Evolutionary conservation across 1,284 basidiomycete species (phyloP), one percentile per base, ranked within the genome.

Genomic region (Spongiforma sp.): DNA sequence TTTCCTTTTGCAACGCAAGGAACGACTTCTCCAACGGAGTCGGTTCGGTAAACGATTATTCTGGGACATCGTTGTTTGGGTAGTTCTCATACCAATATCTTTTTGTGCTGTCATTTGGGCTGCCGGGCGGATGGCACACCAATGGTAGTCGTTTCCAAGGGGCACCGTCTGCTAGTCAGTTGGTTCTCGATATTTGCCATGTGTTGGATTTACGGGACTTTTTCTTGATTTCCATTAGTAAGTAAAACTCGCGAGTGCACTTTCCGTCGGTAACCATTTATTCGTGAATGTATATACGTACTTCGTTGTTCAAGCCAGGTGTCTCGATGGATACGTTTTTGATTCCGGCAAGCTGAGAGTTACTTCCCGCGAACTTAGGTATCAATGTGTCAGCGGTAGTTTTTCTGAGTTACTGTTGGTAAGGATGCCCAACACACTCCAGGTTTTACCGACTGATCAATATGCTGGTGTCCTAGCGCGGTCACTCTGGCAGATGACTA

Each of bases 61-160:
- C 2, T 93, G 90, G 89, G 91, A 94, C 75, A 71, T 91, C 11
- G 85, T 85, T 7, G 86, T 90, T 21, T 93, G 91, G 89, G 71
- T 86, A 21, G 68, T 89, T 24, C 75, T 91, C 24, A 66, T 88
- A 12, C 87, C 87, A 1, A 74, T 85, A 4, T 83, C 86, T 43
- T 78, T 75, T 6, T 83, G 81, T 21, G 86, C 86, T 11, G 75
- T 83, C 12, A 81, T 83, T 21, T 90, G 87, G 81, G 82, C 81
- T 7, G 78, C 76, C 19, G 89, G 88, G 3, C 82, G 81, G 41
- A 66, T 85, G 65, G 69, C 69, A 32, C 78, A 74, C 55, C 75
- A 68, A 69, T 86, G 83, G 82, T 84, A 78, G 59, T n/a, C 26
- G 3, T 41, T 21, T 17, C 17, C 14, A 10, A 46, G 28, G 6